A percentile compares a stretch with the other conserved stretches of the same genome.
These are phyloP conservation scores for Kernera saxatilis DNA, from an alignment of 345 rosid genomes.

Conservation along the genomic window DNA sequence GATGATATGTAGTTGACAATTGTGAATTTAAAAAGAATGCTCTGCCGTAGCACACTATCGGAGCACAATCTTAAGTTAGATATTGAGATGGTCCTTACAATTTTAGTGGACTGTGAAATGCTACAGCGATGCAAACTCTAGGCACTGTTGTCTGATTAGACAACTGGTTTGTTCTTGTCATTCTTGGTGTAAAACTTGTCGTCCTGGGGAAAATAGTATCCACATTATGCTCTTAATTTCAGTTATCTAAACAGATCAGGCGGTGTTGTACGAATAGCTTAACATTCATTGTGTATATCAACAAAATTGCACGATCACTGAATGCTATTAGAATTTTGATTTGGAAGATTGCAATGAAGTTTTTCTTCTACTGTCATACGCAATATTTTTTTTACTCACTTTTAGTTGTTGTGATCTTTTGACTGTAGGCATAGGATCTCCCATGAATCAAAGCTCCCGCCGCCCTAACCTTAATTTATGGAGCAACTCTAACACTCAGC, in stretches of 20 bases:
- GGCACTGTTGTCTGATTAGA: not conserved
- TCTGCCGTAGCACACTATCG: not conserved
- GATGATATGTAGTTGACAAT: not conserved
- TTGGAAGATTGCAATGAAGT: not conserved
- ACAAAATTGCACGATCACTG: not conserved
- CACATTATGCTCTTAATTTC: not conserved
- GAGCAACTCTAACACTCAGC: constrained; percentile 62
- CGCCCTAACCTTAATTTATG: constrained; percentile 56
- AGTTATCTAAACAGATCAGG: not conserved
- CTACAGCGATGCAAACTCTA: not conserved
- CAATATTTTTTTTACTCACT: not conserved
- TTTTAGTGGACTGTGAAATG: constrained; percentile 9
- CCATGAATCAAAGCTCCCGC: constrained; percentile 64
- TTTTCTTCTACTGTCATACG: not conserved
- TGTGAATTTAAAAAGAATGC: constrained; percentile 3
- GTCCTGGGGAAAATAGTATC: not conserved
- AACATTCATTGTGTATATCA: not conserved
- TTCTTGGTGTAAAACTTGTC: not conserved
- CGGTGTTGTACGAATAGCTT: not conserved
- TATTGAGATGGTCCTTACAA: not conserved
- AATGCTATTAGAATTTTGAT: not conserved
- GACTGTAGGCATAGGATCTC: constrained; percentile 35
- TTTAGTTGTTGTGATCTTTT: constrained; percentile 12
- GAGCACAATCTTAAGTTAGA: not conserved
- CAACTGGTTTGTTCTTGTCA: not conserved